These are phyloP conservation scores for Pseudomassariella vexata DNA, from an alignment of 2,329 filamentous ascomycete genomes.

Conservation along the genomic window DNA sequence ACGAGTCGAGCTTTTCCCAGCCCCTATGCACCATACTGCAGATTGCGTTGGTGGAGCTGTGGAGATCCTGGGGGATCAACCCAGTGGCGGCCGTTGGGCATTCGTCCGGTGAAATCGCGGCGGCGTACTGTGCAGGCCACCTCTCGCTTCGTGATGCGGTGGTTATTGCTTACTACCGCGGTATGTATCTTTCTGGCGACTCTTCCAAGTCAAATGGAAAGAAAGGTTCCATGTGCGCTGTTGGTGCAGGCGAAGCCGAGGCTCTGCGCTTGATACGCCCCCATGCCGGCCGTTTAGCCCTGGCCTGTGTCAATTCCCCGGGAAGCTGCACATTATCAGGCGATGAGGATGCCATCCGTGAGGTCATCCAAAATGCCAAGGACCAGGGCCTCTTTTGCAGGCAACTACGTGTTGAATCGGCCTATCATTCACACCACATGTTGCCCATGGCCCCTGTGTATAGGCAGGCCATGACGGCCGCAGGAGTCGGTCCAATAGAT, in stretches of 20 bases:
- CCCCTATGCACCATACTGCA: background rate
- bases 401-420: conserved; percentile 41
- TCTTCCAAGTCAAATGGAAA: too few relatives aligned
- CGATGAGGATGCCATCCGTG: conserved; percentile 35
- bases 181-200: too few relatives aligned
- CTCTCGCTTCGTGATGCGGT: background rate
- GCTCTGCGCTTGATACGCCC: too few relatives aligned
- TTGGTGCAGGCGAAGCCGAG: too few relatives aligned
- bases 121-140: background rate
- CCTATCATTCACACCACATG: conserved; percentile 53
- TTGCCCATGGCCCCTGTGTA: conserved; percentile 42
- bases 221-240: too few relatives aligned
- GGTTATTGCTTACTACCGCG: background rate
- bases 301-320: conserved; percentile 46
- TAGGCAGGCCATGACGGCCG: conserved; percentile 28
- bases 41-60: background rate
- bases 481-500: too few relatives aligned
- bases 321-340: conserved; percentile 47
- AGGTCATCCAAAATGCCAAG: conserved; percentile 33
- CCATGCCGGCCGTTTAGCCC: too few relatives aligned
- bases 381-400: conserved; percentile 39
- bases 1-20: too few relatives aligned
- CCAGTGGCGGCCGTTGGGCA: background rate
- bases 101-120: conserved; percentile 1
- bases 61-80: background rate